Evolutionary conservation across 1,284 basidiomycete species (phyloP), one percentile per base, ranked within the genome.

Genomic region (Tylopilus orsonianus): DNA sequence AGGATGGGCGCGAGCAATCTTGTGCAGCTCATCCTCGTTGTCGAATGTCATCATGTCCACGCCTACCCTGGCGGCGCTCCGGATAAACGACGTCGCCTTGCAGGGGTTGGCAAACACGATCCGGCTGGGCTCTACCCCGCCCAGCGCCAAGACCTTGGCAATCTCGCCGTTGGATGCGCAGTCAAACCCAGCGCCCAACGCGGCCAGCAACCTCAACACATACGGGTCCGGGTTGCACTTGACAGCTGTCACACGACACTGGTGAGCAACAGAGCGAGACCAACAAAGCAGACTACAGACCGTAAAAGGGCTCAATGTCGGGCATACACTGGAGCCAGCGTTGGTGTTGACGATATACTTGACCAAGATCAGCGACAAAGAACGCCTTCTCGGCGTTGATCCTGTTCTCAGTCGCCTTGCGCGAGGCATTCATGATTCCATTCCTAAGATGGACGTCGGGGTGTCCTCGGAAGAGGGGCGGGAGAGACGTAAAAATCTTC

Each of bases 51-150:
- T 97, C 72, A 84, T 85, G 61, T 91, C 81, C 40, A 99, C 93
- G 20, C 88, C 87, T 23, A 78, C 71, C 56, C 79, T 81, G 30
- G 84, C 83, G 12, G 97, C 91, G 57, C 85, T 83, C 49, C 93
- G 90, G 57, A 99, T 82, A 71, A 97, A 97, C 8, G 93, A 96
- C 8, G 83, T 79, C 1, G 96, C 93, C 74, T 99, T 99, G 86
- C 96, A 99, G 0, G 97, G 97, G 73, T 99, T 99, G 58, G 97
- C 97, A 66, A 95, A 99, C 65, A 99, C 93, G 75, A 99, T 91
- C 50, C 90, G 81, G 16, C 77, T 75, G 2, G 93, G 85, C 48
- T 79, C 75, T 48, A 90, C 72, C 19, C 80, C 81, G 23, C 85
- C 88, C 10, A 96, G 70, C 20, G 76, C 74, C 23, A 98, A 77